phyloP scores from a whole-genome alignment of 2,329 filamentous ascomycete species.

The Paraphaeosphaeria sporulosa region DNA sequence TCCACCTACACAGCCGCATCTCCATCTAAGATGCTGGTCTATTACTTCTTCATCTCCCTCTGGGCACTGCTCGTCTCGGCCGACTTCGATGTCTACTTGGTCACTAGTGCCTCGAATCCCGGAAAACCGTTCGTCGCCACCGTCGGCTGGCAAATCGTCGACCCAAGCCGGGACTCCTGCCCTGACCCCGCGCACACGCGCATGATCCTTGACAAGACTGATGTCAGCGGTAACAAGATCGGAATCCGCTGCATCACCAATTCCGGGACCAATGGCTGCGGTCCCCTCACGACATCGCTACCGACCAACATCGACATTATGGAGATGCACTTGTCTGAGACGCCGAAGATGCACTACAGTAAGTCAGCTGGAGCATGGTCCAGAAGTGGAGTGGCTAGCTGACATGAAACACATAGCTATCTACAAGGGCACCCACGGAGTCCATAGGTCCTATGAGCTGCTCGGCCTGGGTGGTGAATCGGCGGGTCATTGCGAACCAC shows the following conservation, averaged over 20 bases:
- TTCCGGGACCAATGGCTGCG: too few species aligned
- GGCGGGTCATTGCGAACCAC: not conserved
- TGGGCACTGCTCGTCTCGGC: too few species aligned
- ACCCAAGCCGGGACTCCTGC: not conserved
- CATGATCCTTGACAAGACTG: not conserved
- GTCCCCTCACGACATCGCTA: too few species aligned
- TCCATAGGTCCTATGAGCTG: not conserved
- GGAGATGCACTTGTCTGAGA: slow-evolving; percentile 3
- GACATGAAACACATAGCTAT: not conserved
- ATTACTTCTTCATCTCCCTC: too few species aligned
- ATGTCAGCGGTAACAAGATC: not conserved
- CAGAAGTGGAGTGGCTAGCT: not conserved
- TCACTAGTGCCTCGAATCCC: not conserved
- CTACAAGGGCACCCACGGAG: not conserved
- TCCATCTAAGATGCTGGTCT: too few species aligned
- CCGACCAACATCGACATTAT: not conserved
- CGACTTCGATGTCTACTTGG: not conserved
- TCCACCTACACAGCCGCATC: too few species aligned
- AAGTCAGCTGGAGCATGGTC: not conserved
- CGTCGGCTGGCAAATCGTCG: not conserved
- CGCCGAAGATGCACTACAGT: not conserved
- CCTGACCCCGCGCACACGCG: not conserved
- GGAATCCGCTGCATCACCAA: not conserved
- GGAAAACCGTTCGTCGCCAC: too few species aligned
- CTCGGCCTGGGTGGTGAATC: not conserved